Conservation (phyloP, 163 green algal genomes). For the Picocystis sp. region DNA sequence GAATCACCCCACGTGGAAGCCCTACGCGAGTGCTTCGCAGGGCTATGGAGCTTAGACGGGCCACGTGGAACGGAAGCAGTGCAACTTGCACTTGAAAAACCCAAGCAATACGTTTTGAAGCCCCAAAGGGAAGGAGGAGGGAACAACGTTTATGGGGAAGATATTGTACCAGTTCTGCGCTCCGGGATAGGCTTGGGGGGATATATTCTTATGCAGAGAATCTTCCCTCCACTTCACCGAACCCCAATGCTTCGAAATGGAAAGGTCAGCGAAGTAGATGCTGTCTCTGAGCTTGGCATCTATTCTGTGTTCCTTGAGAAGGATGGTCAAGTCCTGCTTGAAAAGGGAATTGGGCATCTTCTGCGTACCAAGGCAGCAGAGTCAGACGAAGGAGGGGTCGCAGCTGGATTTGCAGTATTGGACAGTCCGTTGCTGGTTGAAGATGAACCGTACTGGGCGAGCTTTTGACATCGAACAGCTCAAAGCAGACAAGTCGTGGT, state of each 20-base stretch:
- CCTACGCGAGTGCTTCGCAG: conserved; percentile 32
- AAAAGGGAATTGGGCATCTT: conserved; percentile 60
- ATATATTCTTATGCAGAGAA: conserved; percentile 96
- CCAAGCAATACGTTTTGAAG: conserved; percentile 75
- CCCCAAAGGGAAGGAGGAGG: conserved; percentile 89
- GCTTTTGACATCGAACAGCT: too few species aligned
- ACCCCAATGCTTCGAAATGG: conserved; percentile 49
- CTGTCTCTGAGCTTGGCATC: conserved; percentile 78
- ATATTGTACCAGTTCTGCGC: conserved; percentile 17
- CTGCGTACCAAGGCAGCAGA: conserved; percentile 78
- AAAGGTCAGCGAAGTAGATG: conserved; percentile 33
- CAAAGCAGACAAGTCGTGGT: too few species aligned
- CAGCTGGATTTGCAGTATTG: conserved; percentile 83
- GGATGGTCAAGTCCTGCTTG: conserved; percentile 46
- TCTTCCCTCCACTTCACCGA: conserved; percentile 20
- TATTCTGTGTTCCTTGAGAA: conserved; percentile 29
- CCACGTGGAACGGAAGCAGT: conserved; percentile 18
- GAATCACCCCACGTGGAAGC: too few species aligned
- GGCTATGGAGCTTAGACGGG: conserved; percentile 66
- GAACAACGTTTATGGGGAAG: conserved; percentile 88
- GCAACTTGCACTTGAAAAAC: conserved; percentile 38
- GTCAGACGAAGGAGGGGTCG: conserved; percentile 85
- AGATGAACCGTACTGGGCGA: too few species aligned
- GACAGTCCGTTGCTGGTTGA: conserved; percentile 37
- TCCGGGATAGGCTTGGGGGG: conserved; percentile 33